A percentile compares a stretch with the other conserved stretches of the same genome.
phyloP scores from a whole-genome alignment of 495 filamentous ascomycete species.

The Penicillium steckii region DNA sequence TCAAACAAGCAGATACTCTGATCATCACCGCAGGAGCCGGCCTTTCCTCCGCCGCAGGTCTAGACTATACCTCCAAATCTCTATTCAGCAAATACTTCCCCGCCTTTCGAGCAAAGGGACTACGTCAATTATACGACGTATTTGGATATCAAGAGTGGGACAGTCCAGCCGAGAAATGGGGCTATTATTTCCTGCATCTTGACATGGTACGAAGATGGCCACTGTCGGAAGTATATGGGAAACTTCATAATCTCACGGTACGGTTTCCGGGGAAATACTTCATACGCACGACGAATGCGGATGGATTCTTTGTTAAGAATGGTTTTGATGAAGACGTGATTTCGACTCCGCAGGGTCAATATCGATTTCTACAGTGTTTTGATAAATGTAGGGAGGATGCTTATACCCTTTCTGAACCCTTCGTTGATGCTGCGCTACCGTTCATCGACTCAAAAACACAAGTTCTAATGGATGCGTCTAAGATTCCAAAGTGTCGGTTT shows the following conservation, averaged over 20 bases:
- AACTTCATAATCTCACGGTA: constrained; percentile 1
- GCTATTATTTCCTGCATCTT: constrained; percentile 25
- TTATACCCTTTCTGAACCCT: constrained; percentile 14
- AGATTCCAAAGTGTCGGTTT: constrained; percentile 16
- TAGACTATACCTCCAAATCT: constrained; percentile 23
- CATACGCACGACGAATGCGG: constrained; percentile 26
- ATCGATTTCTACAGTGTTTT: constrained; percentile 23
- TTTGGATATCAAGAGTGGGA: constrained; percentile 24
- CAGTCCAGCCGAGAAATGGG: constrained; percentile 23
- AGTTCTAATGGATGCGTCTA: constrained; percentile 11
- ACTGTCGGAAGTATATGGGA: constrained; percentile 9
- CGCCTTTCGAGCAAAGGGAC: constrained; percentile 16
- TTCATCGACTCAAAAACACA: constrained; percentile 20
- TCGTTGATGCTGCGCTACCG: constrained; percentile 16
- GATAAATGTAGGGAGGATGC: constrained; percentile 21
- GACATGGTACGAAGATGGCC: constrained; percentile 23
- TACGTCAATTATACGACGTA: constrained; percentile 21
- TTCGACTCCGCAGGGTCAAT: constrained; percentile 24
- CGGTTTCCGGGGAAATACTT: constrained; percentile 7
- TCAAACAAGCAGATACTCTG: constrained; percentile 15
- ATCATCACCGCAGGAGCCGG: constrained; percentile 26
- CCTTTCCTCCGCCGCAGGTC: constrained; percentile 25
- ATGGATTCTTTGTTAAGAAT: constrained; percentile 23
- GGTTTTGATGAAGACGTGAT: constrained; percentile 14
- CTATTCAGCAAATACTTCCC: constrained; percentile 23